phyloP scores from a whole-genome alignment of 1,284 basidiomycete species.

The Nidula niveotomentosa region DNA sequence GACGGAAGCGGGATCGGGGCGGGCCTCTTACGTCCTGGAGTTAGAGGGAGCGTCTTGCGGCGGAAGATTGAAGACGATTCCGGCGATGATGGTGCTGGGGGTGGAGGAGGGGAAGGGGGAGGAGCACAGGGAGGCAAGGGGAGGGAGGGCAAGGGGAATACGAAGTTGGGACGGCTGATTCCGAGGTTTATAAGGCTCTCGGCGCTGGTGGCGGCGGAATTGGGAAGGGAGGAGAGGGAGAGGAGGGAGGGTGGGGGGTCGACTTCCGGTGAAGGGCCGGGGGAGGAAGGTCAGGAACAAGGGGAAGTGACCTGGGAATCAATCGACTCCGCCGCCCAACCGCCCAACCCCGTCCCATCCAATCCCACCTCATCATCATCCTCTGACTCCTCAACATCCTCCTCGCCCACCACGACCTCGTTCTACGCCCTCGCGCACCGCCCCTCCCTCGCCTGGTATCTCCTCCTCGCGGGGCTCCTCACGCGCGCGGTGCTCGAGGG shows the following conservation, averaged over 20 bases:
- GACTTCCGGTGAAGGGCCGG: slow-evolving; percentile 11
- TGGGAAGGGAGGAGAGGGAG: slow-evolving; percentile 59
- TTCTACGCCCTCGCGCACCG: slow-evolving; percentile 50
- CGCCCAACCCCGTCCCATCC: background rate
- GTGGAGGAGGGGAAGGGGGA: slow-evolving; percentile 16
- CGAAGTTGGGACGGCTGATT: slow-evolving; percentile 66
- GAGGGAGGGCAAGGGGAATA: slow-evolving; percentile 48
- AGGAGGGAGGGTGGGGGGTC: slow-evolving; percentile 25
- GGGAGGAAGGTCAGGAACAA: slow-evolving; percentile 8
- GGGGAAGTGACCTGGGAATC: background rate
- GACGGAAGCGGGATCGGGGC: slow-evolving; percentile 70
- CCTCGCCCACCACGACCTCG: slow-evolving; percentile 8
- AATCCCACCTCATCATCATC: too few relatives aligned
- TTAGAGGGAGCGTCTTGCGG: slow-evolving; percentile 54
- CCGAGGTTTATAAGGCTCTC: slow-evolving; percentile 73
- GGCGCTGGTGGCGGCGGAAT: slow-evolving; percentile 71
- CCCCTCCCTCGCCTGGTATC: slow-evolving; percentile 79
- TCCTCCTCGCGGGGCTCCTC: slow-evolving; percentile 70
- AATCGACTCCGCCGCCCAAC: background rate
- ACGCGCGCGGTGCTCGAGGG: slow-evolving; percentile 81
- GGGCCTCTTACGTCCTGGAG: slow-evolving; percentile 55
- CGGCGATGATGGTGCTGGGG: slow-evolving; percentile 8
- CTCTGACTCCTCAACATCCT: too few relatives aligned
- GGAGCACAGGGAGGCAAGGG: slow-evolving; percentile 9
- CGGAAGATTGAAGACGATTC: slow-evolving; percentile 32